These are phyloP conservation scores for Amanita fuliginea DNA, from an alignment of 768 basidiomycete species.

Conservation along the genomic window DNA sequence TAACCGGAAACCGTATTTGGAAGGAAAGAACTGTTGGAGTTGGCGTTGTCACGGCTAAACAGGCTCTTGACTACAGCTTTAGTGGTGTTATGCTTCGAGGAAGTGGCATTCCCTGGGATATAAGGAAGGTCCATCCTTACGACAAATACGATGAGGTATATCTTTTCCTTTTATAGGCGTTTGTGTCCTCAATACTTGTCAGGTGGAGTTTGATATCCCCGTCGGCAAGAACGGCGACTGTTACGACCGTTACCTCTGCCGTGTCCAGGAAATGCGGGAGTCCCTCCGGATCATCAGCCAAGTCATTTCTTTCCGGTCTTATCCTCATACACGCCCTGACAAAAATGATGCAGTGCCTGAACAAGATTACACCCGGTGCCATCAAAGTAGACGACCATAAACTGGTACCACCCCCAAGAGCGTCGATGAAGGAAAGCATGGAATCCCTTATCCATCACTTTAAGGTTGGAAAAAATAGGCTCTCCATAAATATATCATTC, in stretches of 20 bases:
- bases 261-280: slow-evolving; percentile 98
- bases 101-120: slow-evolving; percentile 90
- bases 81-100: slow-evolving; percentile 96
- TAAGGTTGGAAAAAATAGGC: slow-evolving; percentile 42
- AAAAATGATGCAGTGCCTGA: slow-evolving; percentile 55
- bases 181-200: not conserved
- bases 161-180: not conserved
- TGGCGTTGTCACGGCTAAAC: slow-evolving; percentile 82
- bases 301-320: slow-evolving; percentile 20
- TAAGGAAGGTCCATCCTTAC: slow-evolving; percentile 86
- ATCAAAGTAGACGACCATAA: slow-evolving; percentile 97
- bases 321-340: not conserved
- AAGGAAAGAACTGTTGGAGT: slow-evolving; percentile 88
- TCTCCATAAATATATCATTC: not conserved
- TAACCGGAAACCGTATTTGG: slow-evolving; percentile 98
- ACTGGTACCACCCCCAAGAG: slow-evolving; percentile 90
- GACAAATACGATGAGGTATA: slow-evolving; percentile 90
- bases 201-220: slow-evolving; percentile 98
- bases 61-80: slow-evolving; percentile 89
- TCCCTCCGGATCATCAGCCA: slow-evolving; percentile 81
- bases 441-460: slow-evolving; percentile 97
- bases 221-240: slow-evolving; percentile 96
- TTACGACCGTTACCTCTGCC: slow-evolving; percentile 95
- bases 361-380: slow-evolving; percentile 92
- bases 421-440: slow-evolving; percentile 99